These are phyloP conservation scores for Grifola frondosa DNA, from an alignment of 1,284 basidiomycete species.

Conservation along the genomic window DNA sequence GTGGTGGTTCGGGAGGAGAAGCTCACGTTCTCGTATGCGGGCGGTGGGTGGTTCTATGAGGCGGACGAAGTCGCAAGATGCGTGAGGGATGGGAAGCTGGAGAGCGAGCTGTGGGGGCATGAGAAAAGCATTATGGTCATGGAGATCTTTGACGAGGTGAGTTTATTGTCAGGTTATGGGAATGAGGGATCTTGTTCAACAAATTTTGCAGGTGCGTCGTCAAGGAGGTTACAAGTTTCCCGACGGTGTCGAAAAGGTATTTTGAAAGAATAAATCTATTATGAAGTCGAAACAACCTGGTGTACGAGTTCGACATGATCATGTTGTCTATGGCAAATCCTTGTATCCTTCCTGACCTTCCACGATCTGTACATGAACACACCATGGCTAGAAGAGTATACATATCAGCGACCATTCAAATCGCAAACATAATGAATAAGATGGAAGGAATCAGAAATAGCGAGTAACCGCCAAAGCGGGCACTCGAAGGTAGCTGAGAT, in stretches of 20 bases:
- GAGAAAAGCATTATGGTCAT: constrained; percentile 78
- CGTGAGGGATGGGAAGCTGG: constrained; percentile 71
- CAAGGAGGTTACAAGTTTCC: constrained; percentile 51
- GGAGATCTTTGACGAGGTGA: constrained; percentile 79
- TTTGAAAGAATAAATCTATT: constrained; percentile 7
- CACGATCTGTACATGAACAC: no score
- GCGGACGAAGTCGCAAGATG: constrained; percentile 86
- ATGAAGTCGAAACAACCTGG: no score
- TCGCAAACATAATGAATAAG: no score
- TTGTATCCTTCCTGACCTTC: no score
- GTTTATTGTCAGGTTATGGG: constrained; percentile 14
- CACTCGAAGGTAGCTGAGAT: constrained; percentile 65
- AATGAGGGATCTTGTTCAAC: neutral
- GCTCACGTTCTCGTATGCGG: constrained; percentile 52
- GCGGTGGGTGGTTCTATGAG: constrained; percentile 71
- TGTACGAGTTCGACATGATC: no score
- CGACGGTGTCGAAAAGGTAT: constrained; percentile 43
- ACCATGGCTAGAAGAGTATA: no score
- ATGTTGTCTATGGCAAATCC: no score
- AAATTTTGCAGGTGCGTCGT: constrained; percentile 41
- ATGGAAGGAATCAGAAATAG: constrained; percentile 32
- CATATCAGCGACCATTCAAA: no score
- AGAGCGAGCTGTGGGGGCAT: constrained; percentile 74
- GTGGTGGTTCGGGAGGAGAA: constrained; percentile 55
- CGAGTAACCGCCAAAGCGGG: constrained; percentile 43